Evolutionary conservation across 1,139 yeast genomes (phyloP), one percentile per base, ranked within the genome.

Genomic region (Entelexis paramagnoliae): DNA sequence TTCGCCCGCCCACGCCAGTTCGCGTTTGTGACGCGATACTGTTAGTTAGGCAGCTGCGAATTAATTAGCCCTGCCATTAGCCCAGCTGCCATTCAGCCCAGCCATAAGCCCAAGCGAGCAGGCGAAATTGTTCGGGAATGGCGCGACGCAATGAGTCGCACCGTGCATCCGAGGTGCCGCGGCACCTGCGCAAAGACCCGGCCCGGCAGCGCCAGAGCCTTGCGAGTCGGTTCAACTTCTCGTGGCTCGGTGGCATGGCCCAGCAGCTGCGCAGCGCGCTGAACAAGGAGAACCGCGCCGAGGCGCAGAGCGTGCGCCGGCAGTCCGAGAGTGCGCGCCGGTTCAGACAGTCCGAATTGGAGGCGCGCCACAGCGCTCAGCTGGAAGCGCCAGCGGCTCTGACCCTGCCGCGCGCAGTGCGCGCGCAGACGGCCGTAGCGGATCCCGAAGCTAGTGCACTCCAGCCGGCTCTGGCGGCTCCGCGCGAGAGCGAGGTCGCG

Each of bases 211-310:
- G 45, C 26, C 24, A 41, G 45, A 28, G 34, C 24, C 4, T 29
- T 2, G 34, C 35, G n/a, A 36, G 14, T 2, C n/a, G 44, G 34
- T 49, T 49, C 42, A 38, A 53, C 22, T 48, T 52, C 46, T 45
- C 55, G 8, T 53, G 56, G 56, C 19, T 53, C n/a, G 46, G 50
- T 13, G 40, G 45, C 32, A 38, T 53, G 28, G 52, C 50, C 11
- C 20, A 36, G 16, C 42, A 28, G 20, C 44, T 53, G n/a, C 47
- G 51, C 16, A 34, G 30, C 13, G 49, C 46, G 6, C 41, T 53
- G 30, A n/a, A 24, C 33, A 40, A 34, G 6, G 20, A 35, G 8
- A 39, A 39, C 20, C 35, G 19, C 2, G 51, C 38, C 7, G 56
- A 53, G 26, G 32, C 34, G 11, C 48, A 30, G 5, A 36, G n/a